Evolutionary conservation across 805 yeast species (phyloP), one percentile per base, ranked within the genome.

Genomic region (Grigorovia yakushimaensis): DNA sequence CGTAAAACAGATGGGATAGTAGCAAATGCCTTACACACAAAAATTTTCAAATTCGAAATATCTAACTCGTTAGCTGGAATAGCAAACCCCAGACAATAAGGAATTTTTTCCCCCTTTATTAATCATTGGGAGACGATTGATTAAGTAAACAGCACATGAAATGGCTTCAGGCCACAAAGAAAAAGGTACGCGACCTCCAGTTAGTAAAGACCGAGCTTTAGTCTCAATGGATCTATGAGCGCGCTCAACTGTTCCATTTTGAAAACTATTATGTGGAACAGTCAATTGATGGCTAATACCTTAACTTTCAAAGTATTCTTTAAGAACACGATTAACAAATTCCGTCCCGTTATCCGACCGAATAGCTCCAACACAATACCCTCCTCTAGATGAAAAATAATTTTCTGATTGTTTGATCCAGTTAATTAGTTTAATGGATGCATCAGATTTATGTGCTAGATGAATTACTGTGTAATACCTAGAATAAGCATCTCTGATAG

Each of bases 121-220:
- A 7, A 42, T 19, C 5, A 42, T 10, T 4, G 55, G 53, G 1
- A 42, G n/a, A 1, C 43, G 18, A 15, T 54, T 54, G 5, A 47
- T 17, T 2, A 53, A 22, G 37, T 52, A 46, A 3, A 41, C 55
- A 5, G 57, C 44, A 20, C 35, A 24, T 5, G 30, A 18, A 10
- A 55, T 23, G 13, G 56, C 55, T 33, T 55, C 53, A 5, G 54
- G 33, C 59, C 59, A 55, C n/a, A 51, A 39, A 8, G 33, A 42
- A 1, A 46, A 45, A 1, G 54, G 56, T 18, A 55, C 47, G 1
- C 46, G n/a, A 19, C 57, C 47, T 1, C 45, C 50, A 19, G 38
- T 18, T 15, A 51, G 17, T 22, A 49, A 30, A 8, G 48, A 17
- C 13, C 48, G 21, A 9, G 47, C 22, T 23, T 36, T 42, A 19